These are phyloP conservation scores for Herpetomonas tarakana DNA, from an alignment of 208 protist genomes.

Conservation along the genomic window DNA sequence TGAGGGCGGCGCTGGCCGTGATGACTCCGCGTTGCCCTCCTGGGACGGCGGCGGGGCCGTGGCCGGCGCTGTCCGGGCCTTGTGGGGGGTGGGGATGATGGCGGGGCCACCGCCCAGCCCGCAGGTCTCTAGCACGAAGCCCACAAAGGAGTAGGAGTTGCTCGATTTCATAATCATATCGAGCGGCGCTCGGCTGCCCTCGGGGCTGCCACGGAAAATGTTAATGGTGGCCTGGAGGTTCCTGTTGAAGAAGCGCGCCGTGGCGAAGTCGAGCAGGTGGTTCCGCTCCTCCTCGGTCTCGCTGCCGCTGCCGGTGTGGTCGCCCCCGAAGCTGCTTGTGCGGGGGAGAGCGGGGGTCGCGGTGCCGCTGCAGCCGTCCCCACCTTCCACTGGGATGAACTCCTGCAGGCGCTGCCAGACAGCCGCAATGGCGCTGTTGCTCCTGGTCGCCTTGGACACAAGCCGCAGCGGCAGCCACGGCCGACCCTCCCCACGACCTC, in stretches of 20 bases:
- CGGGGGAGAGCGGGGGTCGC: background rate
- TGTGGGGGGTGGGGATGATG: background rate
- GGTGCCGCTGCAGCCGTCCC: background rate
- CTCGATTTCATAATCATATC: conserved; percentile 38
- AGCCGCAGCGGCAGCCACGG: conserved; percentile 3
- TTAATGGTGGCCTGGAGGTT: conserved; percentile 50
- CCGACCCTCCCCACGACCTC: conserved; percentile 19
- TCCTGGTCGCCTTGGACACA: conserved; percentile 11
- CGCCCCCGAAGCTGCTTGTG: conserved; percentile 5
- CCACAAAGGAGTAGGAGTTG: conserved; percentile 67
- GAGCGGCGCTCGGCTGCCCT: conserved; percentile 44
- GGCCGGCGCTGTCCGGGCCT: background rate
- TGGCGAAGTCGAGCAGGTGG: conserved; percentile 30
- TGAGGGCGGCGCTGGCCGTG: background rate
- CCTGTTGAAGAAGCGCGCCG: conserved; percentile 49
- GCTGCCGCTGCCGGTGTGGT: conserved; percentile 4
- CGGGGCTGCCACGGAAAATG: conserved; percentile 54
- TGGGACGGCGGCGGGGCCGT: background rate
- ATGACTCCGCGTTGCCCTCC: background rate
- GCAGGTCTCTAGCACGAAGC: conserved; percentile 62
- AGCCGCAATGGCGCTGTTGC: conserved; percentile 24
- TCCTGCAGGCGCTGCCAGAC: conserved; percentile 42
- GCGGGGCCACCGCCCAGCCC: conserved; percentile 22
- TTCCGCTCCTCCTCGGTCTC: conserved; percentile 8
- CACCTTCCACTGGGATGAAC: conserved; percentile 23